Percentiles rank a stretch among this genome's conserved stretches.
Conservation (phyloP, 805 yeast species). For the Saturnispora bothae region DNA sequence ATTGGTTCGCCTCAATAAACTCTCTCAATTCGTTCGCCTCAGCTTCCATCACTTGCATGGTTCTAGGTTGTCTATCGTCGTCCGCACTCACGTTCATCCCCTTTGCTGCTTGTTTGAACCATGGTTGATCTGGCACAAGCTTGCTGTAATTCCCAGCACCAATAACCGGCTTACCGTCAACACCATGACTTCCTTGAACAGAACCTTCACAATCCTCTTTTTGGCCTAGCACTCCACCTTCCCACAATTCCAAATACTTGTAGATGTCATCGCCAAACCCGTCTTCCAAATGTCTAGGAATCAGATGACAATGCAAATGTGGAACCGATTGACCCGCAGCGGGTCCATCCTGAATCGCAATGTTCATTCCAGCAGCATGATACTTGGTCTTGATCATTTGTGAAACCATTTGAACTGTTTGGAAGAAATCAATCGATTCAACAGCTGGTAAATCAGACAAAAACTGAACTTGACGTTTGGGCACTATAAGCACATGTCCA, state of each 20-base stretch:
- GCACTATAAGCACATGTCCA: conserved; percentile 88
- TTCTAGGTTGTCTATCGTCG: conserved; percentile 45
- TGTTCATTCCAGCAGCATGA: conserved; percentile 73
- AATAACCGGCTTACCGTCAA: too few relatives aligned
- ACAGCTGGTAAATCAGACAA: conserved; percentile 60
- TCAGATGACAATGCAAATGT: conserved; percentile 87
- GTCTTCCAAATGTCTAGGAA: conserved; percentile 67
- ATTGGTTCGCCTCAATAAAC: conserved; percentile 12
- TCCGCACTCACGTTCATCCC: conserved; percentile 32
- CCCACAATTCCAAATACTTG: conserved; percentile 45
- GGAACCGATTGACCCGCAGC: conserved; percentile 96
- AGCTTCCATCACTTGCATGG: conserved; percentile 51
- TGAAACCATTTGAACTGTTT: conserved; percentile 61
- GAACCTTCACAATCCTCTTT: too few relatives aligned
- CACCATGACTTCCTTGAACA: too few relatives aligned
- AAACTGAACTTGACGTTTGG: conserved; percentile 56
- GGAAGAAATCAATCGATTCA: conserved; percentile 71
- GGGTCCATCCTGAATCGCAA: conserved; percentile 94
- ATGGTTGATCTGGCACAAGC: conserved; percentile 21
- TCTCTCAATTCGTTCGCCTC: conserved; percentile 51
- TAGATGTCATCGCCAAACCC: conserved; percentile 64
- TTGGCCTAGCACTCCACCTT: conserved; percentile 24
- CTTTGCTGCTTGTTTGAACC: conserved; percentile 21
- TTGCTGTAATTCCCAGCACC: conserved; percentile 21
- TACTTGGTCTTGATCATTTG: conserved; percentile 54